Conservation (phyloP, 73 alveolate genomes). For the Tetrahymena elliotti region DNA sequence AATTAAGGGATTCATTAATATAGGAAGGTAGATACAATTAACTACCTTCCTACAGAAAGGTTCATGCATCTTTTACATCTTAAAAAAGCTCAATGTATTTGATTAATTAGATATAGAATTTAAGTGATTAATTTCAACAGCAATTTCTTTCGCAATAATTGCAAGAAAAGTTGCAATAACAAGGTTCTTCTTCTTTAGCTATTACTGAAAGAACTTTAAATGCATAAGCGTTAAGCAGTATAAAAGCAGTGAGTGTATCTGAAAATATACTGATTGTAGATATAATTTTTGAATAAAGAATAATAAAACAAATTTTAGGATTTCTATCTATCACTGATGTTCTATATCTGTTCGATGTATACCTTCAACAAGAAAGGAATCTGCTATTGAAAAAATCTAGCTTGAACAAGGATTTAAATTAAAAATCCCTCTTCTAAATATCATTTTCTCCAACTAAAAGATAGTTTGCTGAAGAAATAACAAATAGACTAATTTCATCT, state of each 20-base stretch:
- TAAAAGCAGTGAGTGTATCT: not conserved
- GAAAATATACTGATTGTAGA: not conserved
- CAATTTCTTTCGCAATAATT: not conserved
- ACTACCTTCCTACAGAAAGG: not conserved
- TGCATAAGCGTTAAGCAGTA: not conserved
- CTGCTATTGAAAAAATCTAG: not conserved
- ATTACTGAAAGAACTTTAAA: not conserved
- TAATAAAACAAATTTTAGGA: not conserved
- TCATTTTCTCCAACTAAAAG: not conserved
- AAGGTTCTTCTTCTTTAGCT: not conserved
- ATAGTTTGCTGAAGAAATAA: not conserved
- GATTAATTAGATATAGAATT: not conserved
- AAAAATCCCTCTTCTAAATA: not conserved
- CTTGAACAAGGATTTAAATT: not conserved
- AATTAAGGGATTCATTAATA: not conserved
- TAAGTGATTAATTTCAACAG: not conserved
- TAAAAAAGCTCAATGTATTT: not conserved
- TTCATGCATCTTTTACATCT: not conserved
- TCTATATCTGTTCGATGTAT: not conserved
- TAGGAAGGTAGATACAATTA: not conserved
- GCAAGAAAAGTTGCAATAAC: not conserved
- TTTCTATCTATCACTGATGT: not conserved
- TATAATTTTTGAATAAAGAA: not conserved
- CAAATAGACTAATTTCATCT: not conserved
- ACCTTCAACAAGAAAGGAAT: not conserved